Base-by-base conservation (phyloP, 495 filamentous ascomycete species). In the Aspergillus haitiensis region DNA sequence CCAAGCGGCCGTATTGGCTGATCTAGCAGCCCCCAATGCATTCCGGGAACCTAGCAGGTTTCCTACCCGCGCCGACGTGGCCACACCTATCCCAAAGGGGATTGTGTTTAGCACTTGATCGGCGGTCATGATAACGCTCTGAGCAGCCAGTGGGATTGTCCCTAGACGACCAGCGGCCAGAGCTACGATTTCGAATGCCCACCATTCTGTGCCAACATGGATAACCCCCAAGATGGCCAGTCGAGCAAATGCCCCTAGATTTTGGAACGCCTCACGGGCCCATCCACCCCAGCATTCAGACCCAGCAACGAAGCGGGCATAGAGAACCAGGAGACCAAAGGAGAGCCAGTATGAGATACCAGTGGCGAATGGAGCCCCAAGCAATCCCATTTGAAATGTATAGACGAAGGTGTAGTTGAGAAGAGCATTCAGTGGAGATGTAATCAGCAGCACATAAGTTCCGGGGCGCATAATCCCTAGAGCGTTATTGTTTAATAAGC, bases 121-220 rank as follows among this genome's bases (percentile, higher is more conserved):
- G 0, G 90, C 88, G 0, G 93, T 96, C 92, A 96, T 96, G 71
- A 96, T 93, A 39, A 97, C 92, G 60, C 86, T 89, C 68, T 97
- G 93, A 0, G 92, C 87, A 10, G 93, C 93, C 0, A 96, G 80
- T 0, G 92, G 80, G 40, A 94, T 86, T 0, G 89, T 94, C 8
- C 92, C 92, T 0, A 97, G 80, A 8, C 86, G 81, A 9, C 93
- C 93, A 5, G 93, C 93, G 2, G 87, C 92, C 0, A 97, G 78
- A 1, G 92, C 91, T n/a, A 96, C 92, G 56, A 97, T 96, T 73
- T 96, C 92, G 64, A 95, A 96, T 0, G 92, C 92, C 92, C 92
- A 96, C 92, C 92, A 96, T 73, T 97, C 92, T 0, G 90, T 95
- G 7, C 93, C 93, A 21, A 96, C 88, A 64, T 96, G 93, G n/a